Base-by-base conservation (phyloP, 1,284 basidiomycete species). In the Lentinula novae-zelandiae region DNA sequence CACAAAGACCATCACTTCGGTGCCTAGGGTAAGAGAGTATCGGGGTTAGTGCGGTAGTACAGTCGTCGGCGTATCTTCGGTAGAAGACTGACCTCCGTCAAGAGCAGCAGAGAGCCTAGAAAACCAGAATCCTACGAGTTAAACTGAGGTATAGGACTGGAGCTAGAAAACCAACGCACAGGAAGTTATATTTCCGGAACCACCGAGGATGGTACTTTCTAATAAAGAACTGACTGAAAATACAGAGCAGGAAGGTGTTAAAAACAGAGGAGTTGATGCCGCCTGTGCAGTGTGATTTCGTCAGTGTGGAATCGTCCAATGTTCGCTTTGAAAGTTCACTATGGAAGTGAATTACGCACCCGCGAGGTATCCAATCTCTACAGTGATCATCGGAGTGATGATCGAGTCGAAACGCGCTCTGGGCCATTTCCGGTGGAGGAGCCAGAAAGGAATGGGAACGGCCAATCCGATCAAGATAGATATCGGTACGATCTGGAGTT, bases 141-240 rank as follows among this genome's bases (percentile, higher is more conserved):
- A 51, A 15, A 4, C 34, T 8, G 13, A 20, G 38, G n/a, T 20
- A 1, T 27, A 38, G 27, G 22, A 34, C 22, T 12, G 36, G 9
- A 4, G 17, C 5, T 20, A 20, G 0, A 0, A 57, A 40, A 22
- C 33, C 49, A 20, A 61, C 64, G 48, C 40, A 65, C 61, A 82
- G 71, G 72, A 81, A 87, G 73, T 85, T 85, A 73, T 85, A 86
- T 69, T 84, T 82, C 62, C 78, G 76, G 75, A 83, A 83, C 77
- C 78, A 82, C 33, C 77, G 69, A 36, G 80, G 78, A 60, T 76
- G 69, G 60, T 74, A 72, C 57, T 66, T 67, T 31, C 69, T 63
- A 20, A 70, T 44, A 60, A 66, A 70, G 59, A 64, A 68, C 48
- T 69, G 68, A 36, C 67, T 68, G 60, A 83, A 77, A 42, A 83